Percentiles rank a stretch among this genome's conserved stretches.
Conservation (phyloP, 331 rosid genomes). For the Malus hybrid region DNA sequence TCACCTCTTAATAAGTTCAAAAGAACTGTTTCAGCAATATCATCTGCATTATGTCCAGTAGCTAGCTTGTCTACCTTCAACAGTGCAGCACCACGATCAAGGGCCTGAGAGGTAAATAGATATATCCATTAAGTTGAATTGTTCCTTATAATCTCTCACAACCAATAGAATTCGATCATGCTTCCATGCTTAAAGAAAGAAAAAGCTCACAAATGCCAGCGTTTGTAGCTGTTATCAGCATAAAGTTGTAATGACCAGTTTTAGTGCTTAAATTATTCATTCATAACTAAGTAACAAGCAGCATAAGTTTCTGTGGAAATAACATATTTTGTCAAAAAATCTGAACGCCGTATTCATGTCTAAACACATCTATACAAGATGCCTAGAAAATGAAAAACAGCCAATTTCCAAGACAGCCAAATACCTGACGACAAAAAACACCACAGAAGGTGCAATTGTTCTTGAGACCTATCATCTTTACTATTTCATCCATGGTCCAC, state of each 20-base stretch:
- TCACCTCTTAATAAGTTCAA: slow-evolving; percentile 80
- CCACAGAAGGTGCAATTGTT: slow-evolving; percentile 97
- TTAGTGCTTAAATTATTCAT: background rate
- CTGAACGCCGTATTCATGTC: background rate
- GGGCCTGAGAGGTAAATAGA: slow-evolving; percentile 48
- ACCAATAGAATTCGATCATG: background rate
- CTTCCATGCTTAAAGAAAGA: background rate
- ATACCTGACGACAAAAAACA: slow-evolving; percentile 84
- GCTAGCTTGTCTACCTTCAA: slow-evolving; percentile 82
- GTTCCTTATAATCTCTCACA: background rate
- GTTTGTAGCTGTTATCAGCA: background rate
- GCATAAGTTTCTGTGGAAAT: background rate
- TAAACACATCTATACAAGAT: background rate
- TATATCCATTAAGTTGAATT: background rate
- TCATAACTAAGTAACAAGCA: background rate
- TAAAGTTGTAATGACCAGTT: background rate
- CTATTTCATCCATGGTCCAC: slow-evolving; percentile 96
- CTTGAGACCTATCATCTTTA: slow-evolving; percentile 67
- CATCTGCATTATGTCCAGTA: slow-evolving; percentile 91
- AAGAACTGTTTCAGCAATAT: slow-evolving; percentile 88
- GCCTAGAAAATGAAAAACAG: background rate
- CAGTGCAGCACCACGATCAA: slow-evolving; percentile 80
- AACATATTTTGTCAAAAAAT: no score
- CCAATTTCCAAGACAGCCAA: background rate
- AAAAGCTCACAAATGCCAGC: background rate